phyloP scores from a whole-genome alignment of 2,329 filamentous ascomycete genomes.

The Aspergillus sp. region DNA sequence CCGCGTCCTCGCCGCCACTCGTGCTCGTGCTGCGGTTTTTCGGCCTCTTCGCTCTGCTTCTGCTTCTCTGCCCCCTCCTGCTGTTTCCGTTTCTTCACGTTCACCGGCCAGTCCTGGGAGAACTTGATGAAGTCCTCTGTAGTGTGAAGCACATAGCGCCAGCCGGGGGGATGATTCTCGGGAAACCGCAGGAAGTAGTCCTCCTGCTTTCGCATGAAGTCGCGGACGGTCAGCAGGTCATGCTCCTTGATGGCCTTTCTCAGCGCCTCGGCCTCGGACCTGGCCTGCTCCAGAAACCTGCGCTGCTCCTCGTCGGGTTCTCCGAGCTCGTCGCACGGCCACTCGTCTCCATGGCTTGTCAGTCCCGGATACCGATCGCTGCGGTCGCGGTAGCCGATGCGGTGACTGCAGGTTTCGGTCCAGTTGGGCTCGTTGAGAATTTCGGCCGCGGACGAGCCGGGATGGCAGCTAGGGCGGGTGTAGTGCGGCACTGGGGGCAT shows the following conservation, averaged over 20 bases:
- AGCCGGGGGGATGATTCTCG: slow-evolving; percentile 36
- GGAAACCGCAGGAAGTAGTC: slow-evolving; percentile 35
- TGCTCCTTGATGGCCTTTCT: slow-evolving; percentile 5
- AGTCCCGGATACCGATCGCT: neutral
- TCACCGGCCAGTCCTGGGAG: slow-evolving; percentile 40
- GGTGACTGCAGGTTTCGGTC: neutral
- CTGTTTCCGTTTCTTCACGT: slow-evolving; percentile 29
- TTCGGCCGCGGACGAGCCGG: neutral
- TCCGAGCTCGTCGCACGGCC: slow-evolving; percentile 2
- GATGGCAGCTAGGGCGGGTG: neutral
- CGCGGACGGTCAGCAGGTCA: neutral
- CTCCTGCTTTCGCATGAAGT: neutral
- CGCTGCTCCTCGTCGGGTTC: neutral
- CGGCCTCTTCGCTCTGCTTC: slow-evolving; percentile 11
- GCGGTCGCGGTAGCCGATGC: neutral
- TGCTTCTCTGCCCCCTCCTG: slow-evolving; percentile 17
- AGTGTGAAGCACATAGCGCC: slow-evolving; percentile 40
- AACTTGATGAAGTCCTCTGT: slow-evolving; percentile 43
- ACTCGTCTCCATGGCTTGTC: neutral
- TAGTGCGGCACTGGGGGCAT: too few species aligned
- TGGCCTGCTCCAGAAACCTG: neutral
- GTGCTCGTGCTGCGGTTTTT: too few species aligned
- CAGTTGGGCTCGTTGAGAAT: slow-evolving; percentile 1
- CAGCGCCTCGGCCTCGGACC: too few species aligned
- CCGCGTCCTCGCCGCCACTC: slow-evolving; percentile 12